Base-by-base conservation (phyloP, 768 basidiomycete species). In the Glaciozyma martinii region DNA sequence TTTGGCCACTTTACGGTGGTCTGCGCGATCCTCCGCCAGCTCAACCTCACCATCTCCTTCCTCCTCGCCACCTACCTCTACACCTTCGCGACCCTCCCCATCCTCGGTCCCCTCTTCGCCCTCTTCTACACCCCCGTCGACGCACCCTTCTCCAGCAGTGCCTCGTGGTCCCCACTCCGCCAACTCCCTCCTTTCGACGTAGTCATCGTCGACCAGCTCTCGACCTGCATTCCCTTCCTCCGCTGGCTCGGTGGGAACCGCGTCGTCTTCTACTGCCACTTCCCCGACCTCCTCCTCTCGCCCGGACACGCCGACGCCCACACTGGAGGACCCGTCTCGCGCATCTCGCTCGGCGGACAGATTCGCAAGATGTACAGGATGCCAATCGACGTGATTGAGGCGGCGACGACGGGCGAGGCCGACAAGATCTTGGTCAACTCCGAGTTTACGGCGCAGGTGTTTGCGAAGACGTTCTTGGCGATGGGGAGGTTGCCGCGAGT, bases 251-350 rank as follows among this genome's bases (percentile, higher is more conserved):
- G 80, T 3, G 80, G 80, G 27, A 89, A 83, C n/a, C 84, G 90
- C 3, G 88, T 94, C 37, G 86, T 98, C 25, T 98, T 97, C 77
- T 98, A 99, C 75, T 94, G 91, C 71, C 95, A 98, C 75, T 98
- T 99, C 71, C 95, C 94, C 0, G 94, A 99, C 78, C 94, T 94
- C 76, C 80, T 98, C 1, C 82, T 97, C 32, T 71, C 57, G 56
- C 74, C 59, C 32, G 52, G 27, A 84, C 87, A 82, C 84, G 66
- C 58, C 32, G 56, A 29, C 5, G 18, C 0, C 83, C 81, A 56
- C 18, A 46, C 84, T 77, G 72, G 80, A 84, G 0, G 84, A 59
- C 40, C 62, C 33, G 47, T 57, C 30, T 54, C n/a, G 40, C 57
- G 23, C 72, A 76, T 43, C 27, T 27, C 60, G 60, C 43, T 61